Conservation (phyloP, 306 rosid species). For the Oemleria cerasiformis region DNA sequence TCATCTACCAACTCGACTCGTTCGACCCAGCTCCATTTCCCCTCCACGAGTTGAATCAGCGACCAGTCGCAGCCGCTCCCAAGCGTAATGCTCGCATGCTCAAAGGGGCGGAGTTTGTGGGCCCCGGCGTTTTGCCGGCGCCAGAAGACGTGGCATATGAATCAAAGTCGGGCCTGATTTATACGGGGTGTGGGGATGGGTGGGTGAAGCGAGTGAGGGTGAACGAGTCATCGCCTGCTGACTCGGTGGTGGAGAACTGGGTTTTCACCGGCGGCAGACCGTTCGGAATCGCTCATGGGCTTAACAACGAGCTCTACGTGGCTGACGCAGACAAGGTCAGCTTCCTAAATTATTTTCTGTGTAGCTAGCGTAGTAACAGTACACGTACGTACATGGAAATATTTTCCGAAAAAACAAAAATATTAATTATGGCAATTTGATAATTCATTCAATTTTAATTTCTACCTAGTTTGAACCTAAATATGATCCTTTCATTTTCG, state of each 20-base stretch:
- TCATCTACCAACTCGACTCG: conserved; percentile 47
- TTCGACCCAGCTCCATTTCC: conserved; percentile 50
- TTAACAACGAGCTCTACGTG: conserved; percentile 29
- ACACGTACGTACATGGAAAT: no score
- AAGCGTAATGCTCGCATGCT: conserved; percentile 27
- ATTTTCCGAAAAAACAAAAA: no score
- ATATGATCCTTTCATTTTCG: no score
- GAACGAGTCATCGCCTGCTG: conserved; percentile 38
- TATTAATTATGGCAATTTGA: no score
- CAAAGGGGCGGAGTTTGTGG: conserved; percentile 41
- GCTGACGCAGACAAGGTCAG: conserved; percentile 51
- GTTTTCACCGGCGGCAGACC: conserved; percentile 78
- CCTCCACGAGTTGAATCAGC: conserved; percentile 21
- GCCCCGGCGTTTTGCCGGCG: conserved; percentile 32
- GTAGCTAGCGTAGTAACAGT: no score
- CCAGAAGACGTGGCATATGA: conserved; percentile 73
- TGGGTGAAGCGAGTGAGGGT: conserved; percentile 69
- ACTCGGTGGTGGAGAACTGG: conserved; percentile 58
- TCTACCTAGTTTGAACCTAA: no score
- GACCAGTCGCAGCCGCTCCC: conserved; percentile 14
- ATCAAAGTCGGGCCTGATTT: conserved; percentile 39
- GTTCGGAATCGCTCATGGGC: conserved; percentile 50
- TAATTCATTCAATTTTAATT: no score
- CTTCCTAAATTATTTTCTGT: no score
- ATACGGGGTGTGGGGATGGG: conserved; percentile 73